Conservation (phyloP, 176 grass and related monocot species). For the Oryza longistaminata region DNA sequence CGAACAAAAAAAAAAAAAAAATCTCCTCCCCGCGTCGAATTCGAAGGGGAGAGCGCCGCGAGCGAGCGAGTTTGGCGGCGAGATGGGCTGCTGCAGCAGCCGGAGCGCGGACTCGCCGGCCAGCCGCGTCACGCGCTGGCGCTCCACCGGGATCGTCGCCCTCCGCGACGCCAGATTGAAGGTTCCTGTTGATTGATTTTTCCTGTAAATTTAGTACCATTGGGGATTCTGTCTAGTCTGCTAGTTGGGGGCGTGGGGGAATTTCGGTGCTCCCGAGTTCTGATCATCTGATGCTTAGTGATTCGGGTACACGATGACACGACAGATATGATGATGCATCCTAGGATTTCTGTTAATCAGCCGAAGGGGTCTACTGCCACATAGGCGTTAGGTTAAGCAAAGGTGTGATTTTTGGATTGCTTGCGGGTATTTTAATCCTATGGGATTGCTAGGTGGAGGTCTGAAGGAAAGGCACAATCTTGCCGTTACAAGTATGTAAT, state of each 20-base stretch:
- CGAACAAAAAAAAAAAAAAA: background rate
- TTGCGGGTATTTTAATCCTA: background rate
- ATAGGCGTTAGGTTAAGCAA: background rate
- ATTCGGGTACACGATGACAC: background rate
- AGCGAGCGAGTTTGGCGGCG: constrained; percentile 59
- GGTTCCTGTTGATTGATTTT: constrained; percentile 33
- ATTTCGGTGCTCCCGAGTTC: background rate
- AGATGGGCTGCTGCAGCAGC: constrained; percentile 88
- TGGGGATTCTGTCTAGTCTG: background rate
- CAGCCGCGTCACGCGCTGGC: constrained; percentile 64
- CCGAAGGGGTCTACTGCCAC: background rate
- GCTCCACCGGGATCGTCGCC: constrained; percentile 89
- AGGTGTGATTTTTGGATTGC: background rate
- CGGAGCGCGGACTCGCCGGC: constrained; percentile 66
- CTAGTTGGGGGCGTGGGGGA: background rate
- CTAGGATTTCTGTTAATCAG: background rate
- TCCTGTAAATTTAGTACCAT: background rate
- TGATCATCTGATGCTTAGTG: background rate
- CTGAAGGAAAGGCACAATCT: background rate
- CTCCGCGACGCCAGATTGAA: constrained; percentile 86
- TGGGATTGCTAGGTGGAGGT: background rate
- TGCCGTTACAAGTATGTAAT: background rate
- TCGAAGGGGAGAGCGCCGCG: background rate
- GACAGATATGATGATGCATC: background rate
- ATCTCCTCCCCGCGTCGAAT: background rate